Evolutionary conservation across 106 monocot species (phyloP), one percentile per base, ranked within the genome.

Genomic region (Acanthochlamys bracteata): DNA sequence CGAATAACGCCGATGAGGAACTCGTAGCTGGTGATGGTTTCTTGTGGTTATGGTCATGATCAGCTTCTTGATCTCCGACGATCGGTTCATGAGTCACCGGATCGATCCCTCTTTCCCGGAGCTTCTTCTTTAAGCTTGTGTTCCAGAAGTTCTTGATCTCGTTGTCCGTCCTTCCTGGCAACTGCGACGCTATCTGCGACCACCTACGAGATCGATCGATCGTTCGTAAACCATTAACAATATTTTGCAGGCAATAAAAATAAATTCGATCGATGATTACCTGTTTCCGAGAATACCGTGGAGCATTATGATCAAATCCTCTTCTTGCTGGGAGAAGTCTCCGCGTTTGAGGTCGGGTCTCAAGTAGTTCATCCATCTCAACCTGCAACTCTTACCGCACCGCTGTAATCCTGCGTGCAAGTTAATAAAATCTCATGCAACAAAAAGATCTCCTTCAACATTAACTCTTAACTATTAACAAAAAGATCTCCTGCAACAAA

Each of bases 141-240:
- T 82, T 82, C 82, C 82, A 82, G 66, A 73, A 77, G 73, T 82
- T 82, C 63, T 81, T 81, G 55, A 81, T 73, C 76, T 81, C 81
- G 25, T 81, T 81, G 55, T 81, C 81, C 0, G 82, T 82, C 55
- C 81, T 64, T 22, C 81, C 81, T 0, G 81, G 81, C 59, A 81
- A 61, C n/a, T 81, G 76, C 10, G 73, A 60, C 7, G 81, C 81
- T 56, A 81, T 81, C 39, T 81, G 81, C 39, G 81, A 81, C 81
- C 81, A 81, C 65, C 76, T 81, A 24, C 41, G 26, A 45, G 12
- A 11, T 46, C 45, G 14, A 46, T n/a, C n/a, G n/a, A n/a, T n/a
- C n/a, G n/a, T n/a, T n/a, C n/a, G n/a, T n/a, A n/a, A n/a, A n/a
- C n/a, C n/a, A n/a, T n/a, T n/a, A n/a, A n/a, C n/a, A n/a, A n/a